A percentile compares a stretch with the other conserved stretches of the same genome.
Conservation (phyloP, 768 basidiomycete species). For the Trametes maxima region DNA sequence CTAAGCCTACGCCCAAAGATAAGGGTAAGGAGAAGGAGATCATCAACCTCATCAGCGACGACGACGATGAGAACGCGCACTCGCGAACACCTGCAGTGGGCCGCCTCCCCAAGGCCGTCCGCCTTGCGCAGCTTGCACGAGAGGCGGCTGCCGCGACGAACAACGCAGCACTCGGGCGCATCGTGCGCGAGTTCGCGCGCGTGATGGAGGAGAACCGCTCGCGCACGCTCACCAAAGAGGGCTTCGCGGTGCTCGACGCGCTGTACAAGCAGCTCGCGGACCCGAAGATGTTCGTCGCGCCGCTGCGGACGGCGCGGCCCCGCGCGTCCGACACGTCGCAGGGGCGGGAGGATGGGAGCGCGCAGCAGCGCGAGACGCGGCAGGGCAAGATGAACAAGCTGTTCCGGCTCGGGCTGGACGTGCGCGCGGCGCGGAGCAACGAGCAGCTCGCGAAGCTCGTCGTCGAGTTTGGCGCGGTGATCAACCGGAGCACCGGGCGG, state of each 20-base stretch:
- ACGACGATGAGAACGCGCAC: conserved; percentile 32
- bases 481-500: conserved; percentile 66
- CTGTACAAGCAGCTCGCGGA: conserved; percentile 72
- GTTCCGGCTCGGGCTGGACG: conserved; percentile 57
- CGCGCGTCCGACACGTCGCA: conserved; percentile 23
- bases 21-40: conserved; percentile 23
- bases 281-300: conserved; percentile 60
- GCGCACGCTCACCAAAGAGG: conserved; percentile 67
- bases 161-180: conserved; percentile 53
- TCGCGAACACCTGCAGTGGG: conserved; percentile 30
- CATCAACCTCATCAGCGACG: conserved; percentile 39
- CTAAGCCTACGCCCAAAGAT: conserved; percentile 7
- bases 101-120: conserved; percentile 53
- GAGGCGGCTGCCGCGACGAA: conserved; percentile 50
- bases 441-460: conserved; percentile 64
- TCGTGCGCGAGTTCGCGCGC: conserved; percentile 62
- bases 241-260: conserved; percentile 68
- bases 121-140: conserved; percentile 50
- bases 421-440: conserved; percentile 52
- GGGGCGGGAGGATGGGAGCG: conserved; percentile 37
- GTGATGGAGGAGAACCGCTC: conserved; percentile 68
- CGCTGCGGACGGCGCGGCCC: conserved; percentile 48
- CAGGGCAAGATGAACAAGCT: conserved; percentile 63
- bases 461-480: conserved; percentile 68
- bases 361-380: conserved; percentile 43